Base-by-base conservation (phyloP, 2,329 filamentous ascomycete genomes). In the Blastomyces gilchristii region DNA sequence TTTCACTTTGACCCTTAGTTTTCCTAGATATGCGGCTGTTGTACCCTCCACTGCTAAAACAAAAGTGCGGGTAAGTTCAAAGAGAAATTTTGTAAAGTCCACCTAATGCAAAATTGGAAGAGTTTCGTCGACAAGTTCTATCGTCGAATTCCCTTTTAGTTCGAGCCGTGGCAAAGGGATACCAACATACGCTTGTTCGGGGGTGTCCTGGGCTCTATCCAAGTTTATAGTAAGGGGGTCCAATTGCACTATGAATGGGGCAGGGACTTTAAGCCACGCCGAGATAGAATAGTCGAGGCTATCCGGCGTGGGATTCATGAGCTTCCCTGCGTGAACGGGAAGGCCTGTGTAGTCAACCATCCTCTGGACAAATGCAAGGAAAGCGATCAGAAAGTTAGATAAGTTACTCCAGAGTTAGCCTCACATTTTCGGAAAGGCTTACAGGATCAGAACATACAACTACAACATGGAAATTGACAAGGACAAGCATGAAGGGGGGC, bases 1-100 rank as follows among this genome's bases (percentile, higher is more conserved):
- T 6, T 67, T 71, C 1, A 77, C 69, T 0, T 67, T 64, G 56
- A 76, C 74, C 54, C 76, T 71, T 8, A 81, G 69, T 3, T 71
- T 70, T 0, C 79, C 77, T 0, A 82, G 69, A 61, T 75, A 73
- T 25, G 78, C 73, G 0, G 69, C 68, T 0, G 78, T 69, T 1
- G 72, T 69, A 0, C 76, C 79, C 5, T 73, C 70, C 0, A 77
- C 69, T 0, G 77, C 78, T 1, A 82, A n/a, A 1, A 71, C 70
- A 1, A 76, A 74, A 0, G 66, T 63, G 0, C 73, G 69, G 14
- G 80, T 79, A 31, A 80, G 76, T 0, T 68, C 52, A 41, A 72
- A 69, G 56, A 82, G 75, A 71, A 76, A 78, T 1, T 67, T 67
- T 5, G 75, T 61, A 1, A 81, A 72, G 60, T 81, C 75, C 0